Evolutionary conservation across 1,284 basidiomycete genomes (phyloP).

Genomic region (Athelia sp.): DNA sequence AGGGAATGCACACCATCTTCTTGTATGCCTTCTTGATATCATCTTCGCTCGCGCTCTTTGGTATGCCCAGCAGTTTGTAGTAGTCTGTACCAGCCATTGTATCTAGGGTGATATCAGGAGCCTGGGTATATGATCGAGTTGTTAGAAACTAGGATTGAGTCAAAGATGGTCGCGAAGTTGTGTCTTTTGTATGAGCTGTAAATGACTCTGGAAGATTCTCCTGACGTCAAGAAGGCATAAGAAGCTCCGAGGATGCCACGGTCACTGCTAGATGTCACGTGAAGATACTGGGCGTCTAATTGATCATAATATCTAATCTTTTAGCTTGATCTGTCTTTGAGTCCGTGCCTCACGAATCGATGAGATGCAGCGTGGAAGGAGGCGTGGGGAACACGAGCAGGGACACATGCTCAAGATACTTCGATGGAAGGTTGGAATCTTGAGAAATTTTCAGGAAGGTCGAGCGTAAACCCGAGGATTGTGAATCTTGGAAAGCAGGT

Average conservation of each 20-base stretch:
- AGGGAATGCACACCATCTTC: conserved; percentile 55
- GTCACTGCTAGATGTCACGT: too few relatives aligned
- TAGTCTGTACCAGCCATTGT: conserved; percentile 57
- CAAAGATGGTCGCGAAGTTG: neutral
- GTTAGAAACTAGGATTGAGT: neutral
- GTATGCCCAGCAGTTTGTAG: conserved; percentile 77
- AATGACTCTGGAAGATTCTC: neutral
- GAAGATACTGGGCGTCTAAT: too few relatives aligned
- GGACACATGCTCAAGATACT: too few relatives aligned
- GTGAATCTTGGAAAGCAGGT: too few relatives aligned
- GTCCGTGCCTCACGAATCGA: too few relatives aligned
- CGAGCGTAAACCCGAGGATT: too few relatives aligned
- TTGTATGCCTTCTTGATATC: conserved; percentile 86
- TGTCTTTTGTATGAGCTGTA: neutral
- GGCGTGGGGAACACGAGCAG: too few relatives aligned
- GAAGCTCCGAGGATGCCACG: neutral
- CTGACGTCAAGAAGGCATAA: neutral
- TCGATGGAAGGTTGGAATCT: too few relatives aligned
- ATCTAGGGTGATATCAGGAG: neutral
- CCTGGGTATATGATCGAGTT: neutral
- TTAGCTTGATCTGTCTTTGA: too few relatives aligned
- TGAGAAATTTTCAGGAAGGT: too few relatives aligned
- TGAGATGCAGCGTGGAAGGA: too few relatives aligned
- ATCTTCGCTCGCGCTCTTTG: conserved; percentile 71
- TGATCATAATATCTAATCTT: too few relatives aligned